Evolutionary conservation across 192 early-diverging fungal species (phyloP).

Genomic region (Umbelopsis sp.): DNA sequence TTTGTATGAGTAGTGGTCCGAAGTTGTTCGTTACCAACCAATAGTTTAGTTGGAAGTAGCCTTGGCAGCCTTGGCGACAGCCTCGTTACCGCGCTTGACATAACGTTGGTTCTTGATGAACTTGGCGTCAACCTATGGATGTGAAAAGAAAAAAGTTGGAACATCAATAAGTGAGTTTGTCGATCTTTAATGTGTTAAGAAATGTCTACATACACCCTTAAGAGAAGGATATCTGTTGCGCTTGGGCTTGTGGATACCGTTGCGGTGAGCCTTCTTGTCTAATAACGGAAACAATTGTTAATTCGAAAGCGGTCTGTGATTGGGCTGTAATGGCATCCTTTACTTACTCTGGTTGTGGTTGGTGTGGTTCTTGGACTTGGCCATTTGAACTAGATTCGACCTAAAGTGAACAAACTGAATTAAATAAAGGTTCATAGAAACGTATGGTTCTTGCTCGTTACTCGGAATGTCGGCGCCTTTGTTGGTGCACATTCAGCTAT

Average conservation of each 20-base stretch:
- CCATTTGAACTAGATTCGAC: constrained; percentile 44
- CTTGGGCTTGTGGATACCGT: constrained; percentile 99
- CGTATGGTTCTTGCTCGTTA: neutral
- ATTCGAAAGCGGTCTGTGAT: too few relatives aligned
- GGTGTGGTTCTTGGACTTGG: constrained; percentile 97
- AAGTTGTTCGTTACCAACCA: neutral
- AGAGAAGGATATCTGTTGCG: constrained; percentile 86
- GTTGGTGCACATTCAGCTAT: neutral
- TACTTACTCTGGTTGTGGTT: constrained; percentile 97
- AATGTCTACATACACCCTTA: constrained; percentile 75
- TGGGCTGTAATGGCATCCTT: neutral
- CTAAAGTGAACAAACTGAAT: neutral
- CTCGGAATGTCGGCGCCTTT: neutral
- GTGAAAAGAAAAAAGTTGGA: neutral
- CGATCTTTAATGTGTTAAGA: neutral
- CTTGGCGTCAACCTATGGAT: constrained; percentile 64
- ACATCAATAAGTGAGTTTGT: too few relatives aligned
- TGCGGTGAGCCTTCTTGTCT: constrained; percentile 99
- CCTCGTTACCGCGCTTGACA: constrained; percentile 77
- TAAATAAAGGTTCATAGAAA: neutral
- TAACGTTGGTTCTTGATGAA: constrained; percentile 98
- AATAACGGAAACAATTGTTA: neutral
- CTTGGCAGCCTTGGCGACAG: constrained; percentile 27
- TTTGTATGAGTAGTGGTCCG: neutral
- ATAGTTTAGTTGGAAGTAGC: neutral